Base-by-base conservation (phyloP, 257 asterid species). In the Datura wrightii region DNA sequence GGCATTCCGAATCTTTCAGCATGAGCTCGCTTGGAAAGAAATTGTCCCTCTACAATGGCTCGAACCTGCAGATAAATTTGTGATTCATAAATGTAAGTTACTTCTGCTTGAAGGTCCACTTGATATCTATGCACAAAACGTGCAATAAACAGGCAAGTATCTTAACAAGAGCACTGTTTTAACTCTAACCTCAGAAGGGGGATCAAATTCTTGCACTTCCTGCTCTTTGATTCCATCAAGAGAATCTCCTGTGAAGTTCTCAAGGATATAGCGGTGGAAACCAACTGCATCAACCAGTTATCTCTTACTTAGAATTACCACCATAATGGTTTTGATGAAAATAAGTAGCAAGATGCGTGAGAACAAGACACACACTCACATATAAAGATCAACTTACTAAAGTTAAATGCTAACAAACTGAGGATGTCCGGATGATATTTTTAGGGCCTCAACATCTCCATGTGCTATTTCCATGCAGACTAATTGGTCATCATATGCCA, bases 1-100 rank as follows among this genome's bases (percentile, higher is more conserved):
- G 99, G 98, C 95, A 97, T 90, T 70, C 99, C 98, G 7, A 94
- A 93, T 88, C 98, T 90, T 88, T 97, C 99, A 44, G 97, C 91
- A 85, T 97, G 99, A 71, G 94, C 98, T 46, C 97, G 86, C 97
- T 94, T 95, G 1, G 98, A 95, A 44, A 95, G 94, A 8, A 97
- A 87, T 84, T 97, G 98, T 6, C 99, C 99, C 88, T 97, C 98
- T 19, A 97, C 87, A 55, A 95, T 55, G 83, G 98, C 99, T 87
- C 98, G 93, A 3, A 95, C 94, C 99, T 96, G 90, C 56, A 87
- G 80, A 10, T 10, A 16, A 8, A 66, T 36, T 52, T 83, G 24
- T 16, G 79, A 50, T 83, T 37, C 50, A 36, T 34, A 83, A 52
- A 31, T 37, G 85, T 31, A n/a, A 65, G 34, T 41, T 60, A 6